Percentiles rank a stretch among this genome's conserved stretches.
phyloP scores from a whole-genome alignment of 148 eudicot genomes.

The Rhododendron vialii region DNA sequence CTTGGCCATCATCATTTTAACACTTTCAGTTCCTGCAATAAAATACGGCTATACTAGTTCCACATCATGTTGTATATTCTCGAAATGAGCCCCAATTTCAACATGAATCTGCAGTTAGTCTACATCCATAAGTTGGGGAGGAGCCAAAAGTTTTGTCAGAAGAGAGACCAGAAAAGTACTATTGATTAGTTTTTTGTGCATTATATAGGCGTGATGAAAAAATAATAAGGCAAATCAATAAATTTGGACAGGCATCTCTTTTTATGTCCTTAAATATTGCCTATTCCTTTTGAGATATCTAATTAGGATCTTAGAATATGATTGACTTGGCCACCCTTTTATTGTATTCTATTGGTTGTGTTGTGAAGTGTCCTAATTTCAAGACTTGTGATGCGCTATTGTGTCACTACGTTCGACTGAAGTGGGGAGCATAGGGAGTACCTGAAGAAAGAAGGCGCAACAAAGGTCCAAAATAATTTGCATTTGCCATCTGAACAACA shows the following conservation, averaged over 20 bases:
- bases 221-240: background rate
- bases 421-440: background rate
- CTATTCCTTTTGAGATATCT: background rate
- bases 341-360: no score
- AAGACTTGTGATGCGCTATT: background rate
- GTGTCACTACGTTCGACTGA: background rate
- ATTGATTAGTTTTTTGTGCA: background rate
- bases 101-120: background rate
- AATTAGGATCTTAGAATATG: background rate
- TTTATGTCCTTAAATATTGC: background rate
- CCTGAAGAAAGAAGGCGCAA: conserved; percentile 14
- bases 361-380: background rate
- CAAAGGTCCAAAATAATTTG: conserved; percentile 15
- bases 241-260: background rate
- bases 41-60: background rate
- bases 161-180: background rate
- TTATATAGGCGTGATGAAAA: background rate
- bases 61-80: background rate
- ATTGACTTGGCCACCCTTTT: no score
- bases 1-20: conserved; percentile 17
- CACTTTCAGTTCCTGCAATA: conserved; percentile 19
- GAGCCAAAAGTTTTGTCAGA: background rate
- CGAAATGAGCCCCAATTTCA: background rate
- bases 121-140: background rate
- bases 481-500: conserved; percentile 14